Evolutionary conservation across 345 rosid species (phyloP), one percentile per base, ranked within the genome.

Genomic region (Carallia brachiata): DNA sequence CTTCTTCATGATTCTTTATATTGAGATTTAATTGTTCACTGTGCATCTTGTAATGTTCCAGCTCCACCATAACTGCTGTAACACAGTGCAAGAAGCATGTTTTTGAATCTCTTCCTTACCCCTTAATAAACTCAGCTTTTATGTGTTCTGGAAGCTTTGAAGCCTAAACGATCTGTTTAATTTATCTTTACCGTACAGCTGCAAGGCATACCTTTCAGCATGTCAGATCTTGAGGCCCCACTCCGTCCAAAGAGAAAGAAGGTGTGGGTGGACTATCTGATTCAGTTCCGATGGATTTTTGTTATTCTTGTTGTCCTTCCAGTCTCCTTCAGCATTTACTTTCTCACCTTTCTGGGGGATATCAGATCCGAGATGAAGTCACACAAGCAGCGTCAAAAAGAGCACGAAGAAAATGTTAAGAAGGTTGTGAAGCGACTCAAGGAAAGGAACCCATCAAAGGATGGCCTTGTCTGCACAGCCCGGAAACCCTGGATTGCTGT

Each of bases 401-500:
- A 92, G 57, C 99, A 96, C 62, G 98, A 92, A 63, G 90, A 88
- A 44, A 92, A 96, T 69, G 99, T 96, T 63, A 59, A 62, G 78
- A 87, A 88, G 75, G 97, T 96, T 62, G 84, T 92, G 66, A 92
- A 88, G 81, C 85, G 97, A 32, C 96, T 96, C 55, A 90, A 96
- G 70, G 73, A 88, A 73, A 87, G 99, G 76, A 70, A 96, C 52
- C 83, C 95, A 2, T 75, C 85, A 55, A 92, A 91, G 80, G 99
- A 92, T 72, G 99, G 99, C 13, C 97, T 96, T 16, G 98, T 96
- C 66, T 96, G 99, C 86, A 92, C 99, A 0, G 99, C 98, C 1
- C 98, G 98, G 37, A 96, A 96, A 80, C 99, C 99, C 5, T 96
- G 97, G 97, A 84, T 92, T 55, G 98, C 98, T 12, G 99, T 96